Evolutionary conservation across 2,329 filamentous ascomycete genomes (phyloP).

Genomic region (Akanthomyces muscarius): DNA sequence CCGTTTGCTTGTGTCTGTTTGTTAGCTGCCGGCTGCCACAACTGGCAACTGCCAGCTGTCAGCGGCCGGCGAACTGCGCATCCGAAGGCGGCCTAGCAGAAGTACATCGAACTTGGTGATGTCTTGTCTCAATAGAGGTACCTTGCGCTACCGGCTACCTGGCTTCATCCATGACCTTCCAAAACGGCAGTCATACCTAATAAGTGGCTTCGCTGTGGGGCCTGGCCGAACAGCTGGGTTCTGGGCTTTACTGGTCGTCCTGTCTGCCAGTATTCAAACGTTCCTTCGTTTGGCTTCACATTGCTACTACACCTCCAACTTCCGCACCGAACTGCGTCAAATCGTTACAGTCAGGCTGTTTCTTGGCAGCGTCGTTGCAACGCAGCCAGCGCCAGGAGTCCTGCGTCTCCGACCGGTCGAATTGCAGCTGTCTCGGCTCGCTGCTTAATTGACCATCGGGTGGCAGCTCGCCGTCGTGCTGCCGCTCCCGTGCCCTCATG

Average conservation of each 20-base stretch:
- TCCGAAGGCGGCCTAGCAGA: neutral
- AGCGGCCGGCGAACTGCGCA: neutral
- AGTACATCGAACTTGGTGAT: neutral
- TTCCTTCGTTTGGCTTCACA: too few relatives aligned
- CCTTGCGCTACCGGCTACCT: neutral
- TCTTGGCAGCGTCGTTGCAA: neutral
- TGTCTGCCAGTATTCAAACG: too few relatives aligned
- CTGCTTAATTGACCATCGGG: neutral
- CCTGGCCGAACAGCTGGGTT: neutral
- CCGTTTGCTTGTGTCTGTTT: slow-evolving; percentile 7
- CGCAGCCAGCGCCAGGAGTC: neutral
- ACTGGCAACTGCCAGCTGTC: neutral
- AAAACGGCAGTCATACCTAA: neutral
- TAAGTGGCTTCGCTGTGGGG: neutral
- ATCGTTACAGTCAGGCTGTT: neutral
- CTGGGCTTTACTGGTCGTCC: too few relatives aligned
- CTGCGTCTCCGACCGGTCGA: too few relatives aligned
- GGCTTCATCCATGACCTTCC: slow-evolving; percentile 6
- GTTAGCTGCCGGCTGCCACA: neutral
- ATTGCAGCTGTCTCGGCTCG: neutral
- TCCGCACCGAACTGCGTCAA: too few relatives aligned
- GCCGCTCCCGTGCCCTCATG: neutral
- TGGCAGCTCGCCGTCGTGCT: neutral
- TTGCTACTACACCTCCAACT: too few relatives aligned
- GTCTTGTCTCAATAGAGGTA: neutral